A percentile compares a stretch with the other conserved stretches of the same genome.
phyloP scores from a whole-genome alignment of 305 asterid genomes.

The Fraxinus ornus region DNA sequence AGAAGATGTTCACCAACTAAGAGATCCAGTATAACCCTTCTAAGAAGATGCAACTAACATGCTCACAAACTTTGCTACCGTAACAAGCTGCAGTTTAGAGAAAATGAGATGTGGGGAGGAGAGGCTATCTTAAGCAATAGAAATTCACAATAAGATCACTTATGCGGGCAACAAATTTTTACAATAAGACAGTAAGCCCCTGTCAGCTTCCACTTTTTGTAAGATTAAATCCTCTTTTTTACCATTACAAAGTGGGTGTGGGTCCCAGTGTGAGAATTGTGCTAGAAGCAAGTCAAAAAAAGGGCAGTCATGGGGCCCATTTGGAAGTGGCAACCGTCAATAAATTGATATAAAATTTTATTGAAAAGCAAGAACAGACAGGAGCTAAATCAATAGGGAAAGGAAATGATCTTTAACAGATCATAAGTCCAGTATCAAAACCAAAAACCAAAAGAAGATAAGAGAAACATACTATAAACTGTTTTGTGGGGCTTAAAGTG shows the following conservation, averaged over 20 bases:
- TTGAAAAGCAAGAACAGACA: no score
- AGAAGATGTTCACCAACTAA: not conserved
- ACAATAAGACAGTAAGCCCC: not conserved
- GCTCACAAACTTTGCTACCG: not conserved
- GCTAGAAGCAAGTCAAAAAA: no score
- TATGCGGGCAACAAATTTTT: not conserved
- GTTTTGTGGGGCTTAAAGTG: not conserved
- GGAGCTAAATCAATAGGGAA: not conserved
- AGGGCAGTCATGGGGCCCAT: no score
- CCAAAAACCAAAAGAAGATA: not conserved
- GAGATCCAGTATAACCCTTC: not conserved
- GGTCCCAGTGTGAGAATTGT: no score
- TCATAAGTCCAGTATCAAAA: not conserved
- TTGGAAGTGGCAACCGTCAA: no score
- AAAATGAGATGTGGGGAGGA: not conserved
- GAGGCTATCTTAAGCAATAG: not conserved
- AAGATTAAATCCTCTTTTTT: no score
- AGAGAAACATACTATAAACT: not conserved
- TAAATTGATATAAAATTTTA: no score
- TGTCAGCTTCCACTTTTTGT: no score
- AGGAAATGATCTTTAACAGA: not conserved
- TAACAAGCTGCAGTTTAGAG: not conserved
- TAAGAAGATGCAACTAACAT: not conserved
- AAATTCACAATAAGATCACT: not conserved
- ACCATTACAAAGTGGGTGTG: no score